phyloP scores from a whole-genome alignment of 345 rosid species.

The Bruguiera sexangula region DNA sequence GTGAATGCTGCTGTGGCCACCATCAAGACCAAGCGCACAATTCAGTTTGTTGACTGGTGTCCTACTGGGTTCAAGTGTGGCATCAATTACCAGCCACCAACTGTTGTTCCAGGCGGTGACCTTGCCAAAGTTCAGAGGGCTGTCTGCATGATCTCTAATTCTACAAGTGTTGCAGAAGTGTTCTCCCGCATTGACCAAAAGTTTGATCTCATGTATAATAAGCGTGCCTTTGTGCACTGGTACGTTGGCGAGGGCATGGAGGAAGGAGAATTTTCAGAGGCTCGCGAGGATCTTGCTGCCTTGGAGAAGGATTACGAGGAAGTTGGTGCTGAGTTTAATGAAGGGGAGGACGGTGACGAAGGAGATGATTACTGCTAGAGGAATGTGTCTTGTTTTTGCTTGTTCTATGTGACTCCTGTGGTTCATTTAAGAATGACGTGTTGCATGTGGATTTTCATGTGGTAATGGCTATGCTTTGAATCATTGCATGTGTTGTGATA shows the following conservation, averaged over 20 bases:
- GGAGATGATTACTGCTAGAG: conserved; percentile 13
- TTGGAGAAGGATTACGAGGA: conserved; percentile 26
- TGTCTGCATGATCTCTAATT: conserved; percentile 28
- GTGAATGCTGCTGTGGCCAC: conserved; percentile 27
- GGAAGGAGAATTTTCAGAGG: conserved; percentile 27
- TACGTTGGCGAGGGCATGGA: conserved; percentile 29
- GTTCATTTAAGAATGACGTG: neutral
- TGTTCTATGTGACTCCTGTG: no score
- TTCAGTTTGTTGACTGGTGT: conserved; percentile 29
- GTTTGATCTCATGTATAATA: conserved; percentile 24
- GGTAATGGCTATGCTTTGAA: no score
- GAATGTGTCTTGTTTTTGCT: neutral
- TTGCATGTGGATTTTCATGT: no score
- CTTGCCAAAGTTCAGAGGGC: conserved; percentile 29
- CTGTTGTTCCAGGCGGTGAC: conserved; percentile 28
- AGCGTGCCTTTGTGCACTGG: conserved; percentile 27
- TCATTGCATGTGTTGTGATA: no score
- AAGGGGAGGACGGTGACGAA: conserved; percentile 17
- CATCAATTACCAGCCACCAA: conserved; percentile 26
- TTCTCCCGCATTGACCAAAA: conserved; percentile 24
- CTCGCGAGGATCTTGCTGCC: conserved; percentile 27
- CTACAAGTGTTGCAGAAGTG: conserved; percentile 25
- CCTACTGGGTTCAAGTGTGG: conserved; percentile 31
- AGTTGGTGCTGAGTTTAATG: conserved; percentile 24
- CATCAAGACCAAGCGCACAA: conserved; percentile 29